These are phyloP conservation scores for Bremia lactucae DNA, from an alignment of 352 stramenopile species.

Conservation along the genomic window DNA sequence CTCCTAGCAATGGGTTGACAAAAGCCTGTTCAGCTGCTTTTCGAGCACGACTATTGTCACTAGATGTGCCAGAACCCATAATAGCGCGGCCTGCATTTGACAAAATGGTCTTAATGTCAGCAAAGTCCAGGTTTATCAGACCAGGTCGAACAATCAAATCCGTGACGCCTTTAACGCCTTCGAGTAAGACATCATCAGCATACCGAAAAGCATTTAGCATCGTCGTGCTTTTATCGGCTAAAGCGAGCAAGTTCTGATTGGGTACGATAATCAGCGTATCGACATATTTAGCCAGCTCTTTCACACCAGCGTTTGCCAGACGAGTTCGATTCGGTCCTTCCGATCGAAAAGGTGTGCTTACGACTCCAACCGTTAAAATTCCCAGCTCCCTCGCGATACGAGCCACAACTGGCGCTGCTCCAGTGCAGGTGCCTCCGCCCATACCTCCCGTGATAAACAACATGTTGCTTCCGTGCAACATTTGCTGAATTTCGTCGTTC, in stretches of 20 bases:
- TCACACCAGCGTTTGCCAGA: slow-evolving; percentile 88
- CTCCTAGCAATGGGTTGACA: slow-evolving; percentile 88
- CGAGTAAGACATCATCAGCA: slow-evolving; percentile 91
- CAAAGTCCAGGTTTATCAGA: slow-evolving; percentile 97
- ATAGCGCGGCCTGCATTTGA: slow-evolving; percentile 89
- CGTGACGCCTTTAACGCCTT: slow-evolving; percentile 93
- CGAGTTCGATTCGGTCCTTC: slow-evolving; percentile 90
- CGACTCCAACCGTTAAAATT: slow-evolving; percentile 92
- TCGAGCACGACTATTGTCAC: slow-evolving; percentile 64
- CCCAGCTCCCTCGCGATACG: slow-evolving; percentile 87
- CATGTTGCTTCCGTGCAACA: slow-evolving; percentile 90
- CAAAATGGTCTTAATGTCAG: slow-evolving; percentile 93
- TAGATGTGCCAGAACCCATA: slow-evolving; percentile 89
- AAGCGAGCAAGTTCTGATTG: slow-evolving; percentile 92
- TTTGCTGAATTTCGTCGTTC: slow-evolving; percentile 79
- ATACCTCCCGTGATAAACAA: slow-evolving; percentile 95
- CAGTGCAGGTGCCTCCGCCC: slow-evolving; percentile 87
- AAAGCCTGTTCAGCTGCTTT: slow-evolving; percentile 91
- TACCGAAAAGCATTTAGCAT: slow-evolving; percentile 90
- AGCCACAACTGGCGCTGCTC: slow-evolving; percentile 89
- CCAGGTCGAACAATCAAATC: slow-evolving; percentile 93
- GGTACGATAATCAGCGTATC: slow-evolving; percentile 95
- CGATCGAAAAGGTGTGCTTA: slow-evolving; percentile 94
- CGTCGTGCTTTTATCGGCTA: slow-evolving; percentile 89
- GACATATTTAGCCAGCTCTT: slow-evolving; percentile 87